phyloP scores from a whole-genome alignment of 108 stramenopile genomes.

The Cyclotella sp. region DNA sequence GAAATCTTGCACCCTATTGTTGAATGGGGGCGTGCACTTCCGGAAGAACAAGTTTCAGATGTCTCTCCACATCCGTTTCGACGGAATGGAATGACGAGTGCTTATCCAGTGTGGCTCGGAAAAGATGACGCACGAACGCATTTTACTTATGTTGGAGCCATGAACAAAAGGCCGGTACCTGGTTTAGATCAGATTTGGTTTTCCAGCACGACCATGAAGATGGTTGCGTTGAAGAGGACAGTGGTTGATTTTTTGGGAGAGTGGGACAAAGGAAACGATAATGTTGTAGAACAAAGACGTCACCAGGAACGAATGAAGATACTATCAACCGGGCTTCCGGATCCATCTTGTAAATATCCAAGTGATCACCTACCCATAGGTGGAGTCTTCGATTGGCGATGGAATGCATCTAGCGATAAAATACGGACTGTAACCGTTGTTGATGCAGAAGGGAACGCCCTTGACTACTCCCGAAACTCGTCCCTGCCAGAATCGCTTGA shows the following conservation, averaged over 20 bases:
- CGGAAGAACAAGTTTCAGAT: slow-evolving; percentile 49
- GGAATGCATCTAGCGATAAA: slow-evolving; percentile 10
- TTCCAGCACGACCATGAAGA: slow-evolving; percentile 45
- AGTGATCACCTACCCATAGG: slow-evolving; percentile 62
- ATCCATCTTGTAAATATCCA: slow-evolving; percentile 36
- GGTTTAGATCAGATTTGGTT: slow-evolving; percentile 67
- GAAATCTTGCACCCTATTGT: slow-evolving; percentile 53
- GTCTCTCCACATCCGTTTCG: slow-evolving; percentile 59
- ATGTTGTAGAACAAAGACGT: slow-evolving; percentile 12
- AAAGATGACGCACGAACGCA: slow-evolving; percentile 41
- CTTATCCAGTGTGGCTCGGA: slow-evolving; percentile 52
- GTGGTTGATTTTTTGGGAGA: slow-evolving; percentile 31
- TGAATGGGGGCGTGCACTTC: slow-evolving; percentile 57
- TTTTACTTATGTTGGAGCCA: slow-evolving; percentile 52
- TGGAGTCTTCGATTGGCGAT: slow-evolving; percentile 52
- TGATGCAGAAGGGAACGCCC: slow-evolving; percentile 38
- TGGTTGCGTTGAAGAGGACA: slow-evolving; percentile 43
- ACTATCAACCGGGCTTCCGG: slow-evolving; percentile 49
- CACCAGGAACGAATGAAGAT: slow-evolving; percentile 34
- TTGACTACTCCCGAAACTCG: background rate
- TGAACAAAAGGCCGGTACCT: slow-evolving; percentile 43
- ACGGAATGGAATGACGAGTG: slow-evolving; percentile 49
- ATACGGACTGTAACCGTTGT: slow-evolving; percentile 19
- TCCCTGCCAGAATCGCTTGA: slow-evolving; percentile 7
- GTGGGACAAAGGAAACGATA: slow-evolving; percentile 25